Percentiles rank a stretch among this genome's conserved stretches.
Conservation (phyloP, 2,329 filamentous ascomycete species). For the Davidsoniella eucalypti region DNA sequence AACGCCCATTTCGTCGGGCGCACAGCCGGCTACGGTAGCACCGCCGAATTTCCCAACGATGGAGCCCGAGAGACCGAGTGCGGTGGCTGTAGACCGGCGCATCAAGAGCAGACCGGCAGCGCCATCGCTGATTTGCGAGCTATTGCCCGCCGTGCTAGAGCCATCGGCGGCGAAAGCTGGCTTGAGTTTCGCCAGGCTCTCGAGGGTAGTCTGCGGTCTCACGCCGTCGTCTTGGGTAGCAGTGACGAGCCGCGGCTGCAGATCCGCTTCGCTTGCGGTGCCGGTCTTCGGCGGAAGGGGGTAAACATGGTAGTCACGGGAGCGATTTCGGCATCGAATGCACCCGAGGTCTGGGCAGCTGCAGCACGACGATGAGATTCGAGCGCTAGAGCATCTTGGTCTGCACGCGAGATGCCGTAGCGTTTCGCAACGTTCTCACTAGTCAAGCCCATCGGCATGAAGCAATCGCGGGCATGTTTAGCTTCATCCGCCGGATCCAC, state of each 20-base stretch:
- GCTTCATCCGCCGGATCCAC: constrained; percentile 35
- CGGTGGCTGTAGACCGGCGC: constrained; percentile 52
- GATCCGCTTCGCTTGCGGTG: constrained; percentile 22
- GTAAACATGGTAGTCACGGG: constrained; percentile 41
- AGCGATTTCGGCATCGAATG: constrained; percentile 65
- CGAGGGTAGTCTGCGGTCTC: constrained; percentile 45
- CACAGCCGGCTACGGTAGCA: constrained; percentile 59
- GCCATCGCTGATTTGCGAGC: constrained; percentile 72
- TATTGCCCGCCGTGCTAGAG: constrained; percentile 71
- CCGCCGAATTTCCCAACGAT: constrained; percentile 77
- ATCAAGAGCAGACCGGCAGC: constrained; percentile 73
- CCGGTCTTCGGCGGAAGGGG: constrained; percentile 40
- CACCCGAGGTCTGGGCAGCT: constrained; percentile 48
- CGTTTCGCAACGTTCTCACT: constrained; percentile 72
- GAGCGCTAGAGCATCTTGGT: constrained; percentile 73
- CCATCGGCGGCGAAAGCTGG: constrained; percentile 68
- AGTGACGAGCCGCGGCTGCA: constrained; percentile 30
- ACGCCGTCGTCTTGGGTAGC: constrained; percentile 75
- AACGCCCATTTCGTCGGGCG: constrained; percentile 86
- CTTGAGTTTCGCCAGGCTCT: constrained; percentile 64
- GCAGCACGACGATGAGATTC: constrained; percentile 58
- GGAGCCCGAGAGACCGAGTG: constrained; percentile 48
- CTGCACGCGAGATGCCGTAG: constrained; percentile 54
- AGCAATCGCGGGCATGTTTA: constrained; percentile 63
- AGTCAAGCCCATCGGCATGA: constrained; percentile 89